phyloP scores from a whole-genome alignment of 2,329 filamentous ascomycete genomes.

The Albophoma yamanashiensis region DNA sequence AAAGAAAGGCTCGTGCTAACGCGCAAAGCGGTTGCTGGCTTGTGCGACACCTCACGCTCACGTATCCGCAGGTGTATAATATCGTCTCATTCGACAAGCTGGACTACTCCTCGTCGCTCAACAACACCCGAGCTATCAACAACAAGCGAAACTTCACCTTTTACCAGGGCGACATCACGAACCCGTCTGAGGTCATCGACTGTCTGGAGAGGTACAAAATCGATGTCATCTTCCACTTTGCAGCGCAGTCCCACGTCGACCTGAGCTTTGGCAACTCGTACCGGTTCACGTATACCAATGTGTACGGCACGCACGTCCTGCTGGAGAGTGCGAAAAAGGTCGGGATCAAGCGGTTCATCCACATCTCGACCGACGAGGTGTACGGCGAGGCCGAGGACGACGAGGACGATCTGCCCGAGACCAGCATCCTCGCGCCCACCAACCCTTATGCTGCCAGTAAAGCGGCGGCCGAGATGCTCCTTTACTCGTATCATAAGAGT shows the following conservation, averaged over 20 bases:
- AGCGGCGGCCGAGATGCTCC: slow-evolving; percentile 73
- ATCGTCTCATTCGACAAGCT: slow-evolving; percentile 78
- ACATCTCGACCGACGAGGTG: slow-evolving; percentile 78
- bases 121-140: slow-evolving; percentile 64
- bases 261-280: slow-evolving; percentile 76
- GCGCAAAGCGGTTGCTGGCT: slow-evolving; percentile 64
- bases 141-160: slow-evolving; percentile 64
- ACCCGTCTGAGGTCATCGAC: slow-evolving; percentile 56
- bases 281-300: slow-evolving; percentile 71
- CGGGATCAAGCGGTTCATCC: slow-evolving; percentile 62
- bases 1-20: background rate
- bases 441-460: slow-evolving; percentile 78
- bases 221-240: slow-evolving; percentile 76
- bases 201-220: slow-evolving; percentile 62
- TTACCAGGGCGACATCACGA: slow-evolving; percentile 69
- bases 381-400: slow-evolving; percentile 70
- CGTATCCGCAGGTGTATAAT: slow-evolving; percentile 65
- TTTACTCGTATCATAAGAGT: slow-evolving; percentile 77
- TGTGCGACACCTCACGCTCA: slow-evolving; percentile 64
- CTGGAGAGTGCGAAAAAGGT: slow-evolving; percentile 67
- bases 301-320: slow-evolving; percentile 74
- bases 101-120: slow-evolving; percentile 71
- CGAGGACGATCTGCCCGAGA: slow-evolving; percentile 61
- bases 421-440: slow-evolving; percentile 64
- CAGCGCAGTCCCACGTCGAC: slow-evolving; percentile 78